Evolutionary conservation across 78 protist genomes (phyloP).

Genomic region (Blattamonas nauphoetae): DNA sequence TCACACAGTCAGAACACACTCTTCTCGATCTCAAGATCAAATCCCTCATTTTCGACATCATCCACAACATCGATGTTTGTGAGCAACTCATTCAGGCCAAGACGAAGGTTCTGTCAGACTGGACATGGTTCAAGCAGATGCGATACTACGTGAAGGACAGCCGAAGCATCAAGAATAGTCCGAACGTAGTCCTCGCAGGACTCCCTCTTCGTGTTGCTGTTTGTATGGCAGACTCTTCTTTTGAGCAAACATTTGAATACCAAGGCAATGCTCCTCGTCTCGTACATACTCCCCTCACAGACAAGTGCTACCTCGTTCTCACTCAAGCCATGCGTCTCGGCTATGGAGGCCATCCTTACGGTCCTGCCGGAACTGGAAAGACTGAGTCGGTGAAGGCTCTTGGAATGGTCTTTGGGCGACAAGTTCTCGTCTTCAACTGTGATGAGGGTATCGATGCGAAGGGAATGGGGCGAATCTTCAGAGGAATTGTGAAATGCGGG

Average conservation of each 20-base stretch:
- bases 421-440: slow-evolving; percentile 79
- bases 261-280: slow-evolving; percentile 74
- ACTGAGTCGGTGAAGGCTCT: slow-evolving; percentile 83
- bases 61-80: slow-evolving; percentile 72
- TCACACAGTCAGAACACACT: background rate
- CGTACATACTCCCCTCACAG: slow-evolving; percentile 85
- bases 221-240: background rate
- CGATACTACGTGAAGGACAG: no score
- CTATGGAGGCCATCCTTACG: slow-evolving; percentile 81
- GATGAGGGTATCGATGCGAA: slow-evolving; percentile 80
- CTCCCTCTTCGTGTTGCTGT: background rate
- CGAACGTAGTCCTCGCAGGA: background rate
- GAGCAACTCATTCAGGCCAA: slow-evolving; percentile 28
- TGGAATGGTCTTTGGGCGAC: slow-evolving; percentile 56
- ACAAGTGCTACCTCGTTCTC: slow-evolving; percentile 74
- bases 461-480: slow-evolving; percentile 77
- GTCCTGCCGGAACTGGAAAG: slow-evolving; percentile 88
- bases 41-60: slow-evolving; percentile 62
- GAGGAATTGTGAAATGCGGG: slow-evolving; percentile 75
- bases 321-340: slow-evolving; percentile 75
- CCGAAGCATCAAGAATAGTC: background rate
- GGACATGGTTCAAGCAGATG: slow-evolving; percentile 28
- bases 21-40: slow-evolving; percentile 50
- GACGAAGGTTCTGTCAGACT: background rate
- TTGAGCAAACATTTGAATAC: slow-evolving; percentile 67